Evolutionary conservation across 331 rosid genomes (phyloP).

Genomic region (Acacia pycnantha): DNA sequence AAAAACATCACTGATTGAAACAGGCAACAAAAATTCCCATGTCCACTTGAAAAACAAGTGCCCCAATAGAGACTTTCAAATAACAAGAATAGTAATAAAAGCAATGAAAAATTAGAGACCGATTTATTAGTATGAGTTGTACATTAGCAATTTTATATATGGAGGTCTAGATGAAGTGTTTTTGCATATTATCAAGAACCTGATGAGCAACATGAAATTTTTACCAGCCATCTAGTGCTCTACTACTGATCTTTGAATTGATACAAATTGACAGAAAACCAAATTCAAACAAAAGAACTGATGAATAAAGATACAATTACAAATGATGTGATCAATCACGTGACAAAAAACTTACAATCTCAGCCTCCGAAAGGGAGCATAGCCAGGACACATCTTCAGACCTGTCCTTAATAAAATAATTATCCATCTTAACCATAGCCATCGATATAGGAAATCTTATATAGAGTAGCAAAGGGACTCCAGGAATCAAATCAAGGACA

Average conservation of each 20-base stretch:
- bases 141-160: too few relatives aligned
- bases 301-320: not conserved
- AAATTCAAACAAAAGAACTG: not conserved
- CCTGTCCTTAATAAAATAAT: conserved; percentile 13
- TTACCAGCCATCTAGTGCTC: not conserved
- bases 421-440: conserved; percentile 13
- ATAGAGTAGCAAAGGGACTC: not conserved
- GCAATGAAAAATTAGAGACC: not conserved
- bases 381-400: conserved; percentile 67
- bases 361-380: conserved; percentile 65
- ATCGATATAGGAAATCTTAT: not conserved
- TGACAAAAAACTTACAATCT: conserved; percentile 54
- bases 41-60: not conserved
- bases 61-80: too few relatives aligned
- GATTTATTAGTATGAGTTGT: not conserved
- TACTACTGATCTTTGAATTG: not conserved
- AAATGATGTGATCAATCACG: not conserved
- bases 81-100: not conserved
- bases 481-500: not conserved
- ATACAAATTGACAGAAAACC: not conserved
- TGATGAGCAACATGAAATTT: not conserved
- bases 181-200: not conserved
- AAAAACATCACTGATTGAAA: not conserved
- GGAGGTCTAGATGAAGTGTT: not conserved
- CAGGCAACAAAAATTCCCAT: not conserved